Percentiles rank a stretch among this genome's conserved stretches.
Evolutionary conservation across 1,284 basidiomycete species (phyloP).

Genomic region (Austropuccinia psidii): DNA sequence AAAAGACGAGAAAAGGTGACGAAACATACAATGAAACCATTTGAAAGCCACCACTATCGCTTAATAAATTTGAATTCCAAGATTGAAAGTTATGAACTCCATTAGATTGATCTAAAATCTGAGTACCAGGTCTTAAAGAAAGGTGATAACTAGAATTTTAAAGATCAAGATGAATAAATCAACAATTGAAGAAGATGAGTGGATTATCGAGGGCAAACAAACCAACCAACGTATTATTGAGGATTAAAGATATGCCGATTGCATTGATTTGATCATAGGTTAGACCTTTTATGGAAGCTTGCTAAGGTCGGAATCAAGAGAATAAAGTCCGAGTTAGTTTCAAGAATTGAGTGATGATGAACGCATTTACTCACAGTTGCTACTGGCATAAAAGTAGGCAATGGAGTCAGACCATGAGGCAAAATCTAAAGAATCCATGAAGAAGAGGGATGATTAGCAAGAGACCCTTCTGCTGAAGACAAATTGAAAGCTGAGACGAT

Average conservation of each 20-base stretch:
- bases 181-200: background rate
- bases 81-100: conserved; percentile 76
- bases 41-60: conserved; percentile 79
- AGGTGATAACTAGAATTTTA: background rate
- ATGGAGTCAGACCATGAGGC: conserved; percentile 65
- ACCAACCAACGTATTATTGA: conserved; percentile 75
- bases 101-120: conserved; percentile 51
- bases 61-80: conserved; percentile 71
- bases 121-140: background rate
- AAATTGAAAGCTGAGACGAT: background rate
- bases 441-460: background rate
- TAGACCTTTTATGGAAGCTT: conserved; percentile 74
- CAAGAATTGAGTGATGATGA: background rate
- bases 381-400: conserved; percentile 83
- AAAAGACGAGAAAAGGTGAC: conserved; percentile 44
- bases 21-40: conserved; percentile 65
- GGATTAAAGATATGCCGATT: conserved; percentile 62
- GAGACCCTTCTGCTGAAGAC: background rate
- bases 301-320: conserved; percentile 42
- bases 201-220: conserved; percentile 48
- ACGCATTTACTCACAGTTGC: conserved; percentile 53
- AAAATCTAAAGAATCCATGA: conserved; percentile 13
- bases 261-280: conserved; percentile 73
- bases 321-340: background rate
- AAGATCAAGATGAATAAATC: background rate